Percentiles rank a stretch among this genome's conserved stretches.
Conservation (phyloP, 306 rosid species). For the Quercus cerris region DNA sequence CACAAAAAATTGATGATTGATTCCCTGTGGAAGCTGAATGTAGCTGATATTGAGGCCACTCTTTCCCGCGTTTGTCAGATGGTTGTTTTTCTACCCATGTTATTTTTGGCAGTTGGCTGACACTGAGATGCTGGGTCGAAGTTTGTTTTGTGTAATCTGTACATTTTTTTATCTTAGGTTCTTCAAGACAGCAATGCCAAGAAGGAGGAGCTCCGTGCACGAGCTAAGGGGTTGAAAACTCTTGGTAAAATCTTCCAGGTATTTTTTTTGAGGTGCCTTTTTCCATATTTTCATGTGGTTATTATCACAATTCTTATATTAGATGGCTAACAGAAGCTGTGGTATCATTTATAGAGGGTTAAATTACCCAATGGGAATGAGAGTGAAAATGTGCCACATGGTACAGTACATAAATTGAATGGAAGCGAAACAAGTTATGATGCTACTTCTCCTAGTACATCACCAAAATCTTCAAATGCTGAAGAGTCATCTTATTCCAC, state of each 20-base stretch:
- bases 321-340: constrained; percentile 28
- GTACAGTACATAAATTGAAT: constrained; percentile 60
- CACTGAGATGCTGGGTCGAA: neutral
- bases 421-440: constrained; percentile 63
- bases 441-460: constrained; percentile 45
- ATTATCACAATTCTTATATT: constrained; percentile 7
- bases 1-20: constrained; percentile 90
- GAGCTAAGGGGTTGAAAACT: constrained; percentile 95
- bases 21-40: constrained; percentile 98
- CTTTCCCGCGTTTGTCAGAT: constrained; percentile 95
- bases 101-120: constrained; percentile 1
- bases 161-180: constrained; percentile 55
- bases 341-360: constrained; percentile 53
- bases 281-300: neutral
- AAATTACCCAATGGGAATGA: constrained; percentile 67
- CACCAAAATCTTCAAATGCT: constrained; percentile 44
- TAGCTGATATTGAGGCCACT: constrained; percentile 97
- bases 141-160: constrained; percentile 23
- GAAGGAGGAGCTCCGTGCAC: constrained; percentile 91
- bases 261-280: constrained; percentile 17
- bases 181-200: constrained; percentile 80
- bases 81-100: constrained; percentile 44
- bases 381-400: constrained; percentile 34
- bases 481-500: constrained; percentile 38
- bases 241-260: constrained; percentile 99